Evolutionary conservation across 352 stramenopile species (phyloP), one percentile per base, ranked within the genome.

Genomic region (Phytophthora macrochlamydospora): DNA sequence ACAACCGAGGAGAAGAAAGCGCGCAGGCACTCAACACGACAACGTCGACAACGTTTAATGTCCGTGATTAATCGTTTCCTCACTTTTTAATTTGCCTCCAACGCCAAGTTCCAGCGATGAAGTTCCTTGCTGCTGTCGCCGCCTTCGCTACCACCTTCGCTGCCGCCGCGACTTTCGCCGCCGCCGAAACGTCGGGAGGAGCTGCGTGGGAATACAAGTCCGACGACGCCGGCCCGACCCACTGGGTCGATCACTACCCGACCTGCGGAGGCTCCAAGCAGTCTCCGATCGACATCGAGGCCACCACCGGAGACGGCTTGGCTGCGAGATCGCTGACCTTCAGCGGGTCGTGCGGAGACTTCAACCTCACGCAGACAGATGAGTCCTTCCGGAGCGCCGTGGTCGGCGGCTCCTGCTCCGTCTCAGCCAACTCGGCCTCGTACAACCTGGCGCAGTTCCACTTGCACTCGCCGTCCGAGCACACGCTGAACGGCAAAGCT

Each of bases 401-500:
- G 14, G 51, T 59, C 30, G 61, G 50, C 7, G 58, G 72, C 7
- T 64, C 58, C n/a, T 73, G 65, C 48, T 60, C 59, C n/a, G 53
- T 59, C 38, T 49, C 55, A 42, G 54, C 60, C 4, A 61, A 60
- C 24, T 29, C 43, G 3, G 50, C 51, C 11, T 33, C 56, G 2
- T 78, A 75, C 56, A 33, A 11, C 2, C 52, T 78, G n/a, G 49
- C 60, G 6, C 73, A 78, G 44, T 73, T 81, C 43, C 77, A 85
- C 66, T 29, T 75, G 51, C 77, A 85, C 59, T 44, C 65, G 11
- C 77, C 74, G 1, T 73, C 67, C n/a, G 73, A 85, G 52, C 74
- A 85, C 68, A 81, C 67, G 3, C 4, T 83, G 13, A 49, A 69
- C 18, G 77, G 74, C 14, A 67, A 75, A 31, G 44, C 62, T 1